Conservation (phyloP, 225 moss, liverwort and hornwort genomes). For the Climacium dendroides region DNA sequence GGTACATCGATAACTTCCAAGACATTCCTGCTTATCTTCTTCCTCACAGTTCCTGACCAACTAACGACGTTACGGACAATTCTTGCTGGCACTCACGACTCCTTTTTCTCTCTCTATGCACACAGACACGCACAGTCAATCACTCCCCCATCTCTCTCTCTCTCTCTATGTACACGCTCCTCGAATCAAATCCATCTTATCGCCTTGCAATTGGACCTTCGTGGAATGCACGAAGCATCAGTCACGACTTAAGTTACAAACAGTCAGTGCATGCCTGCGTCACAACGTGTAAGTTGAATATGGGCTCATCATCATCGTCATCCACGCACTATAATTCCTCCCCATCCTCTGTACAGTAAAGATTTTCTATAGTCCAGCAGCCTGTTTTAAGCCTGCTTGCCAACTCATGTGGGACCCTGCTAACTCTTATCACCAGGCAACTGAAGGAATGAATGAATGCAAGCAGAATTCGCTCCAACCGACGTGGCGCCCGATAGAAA, state of each 20-base stretch:
- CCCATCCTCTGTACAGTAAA: background rate
- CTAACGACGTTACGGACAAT: background rate
- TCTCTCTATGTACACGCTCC: background rate
- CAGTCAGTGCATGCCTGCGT: background rate
- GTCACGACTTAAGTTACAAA: background rate
- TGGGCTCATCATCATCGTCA: background rate
- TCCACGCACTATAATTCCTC: background rate
- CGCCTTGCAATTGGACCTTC: background rate
- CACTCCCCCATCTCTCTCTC: too few species aligned
- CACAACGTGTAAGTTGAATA: background rate
- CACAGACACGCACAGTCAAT: background rate
- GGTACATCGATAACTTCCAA: too few species aligned
- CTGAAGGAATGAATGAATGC: too few species aligned
- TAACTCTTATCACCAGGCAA: background rate
- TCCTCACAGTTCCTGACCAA: background rate
- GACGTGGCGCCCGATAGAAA: too few species aligned
- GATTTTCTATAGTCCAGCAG: background rate
- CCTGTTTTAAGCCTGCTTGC: background rate
- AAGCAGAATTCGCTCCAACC: too few species aligned
- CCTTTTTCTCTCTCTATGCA: background rate
- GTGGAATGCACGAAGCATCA: background rate
- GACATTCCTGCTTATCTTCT: background rate
- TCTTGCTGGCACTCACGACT: background rate
- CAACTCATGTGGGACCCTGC: conserved; percentile 2
- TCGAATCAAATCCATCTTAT: background rate